Evolutionary conservation across 495 filamentous ascomycete genomes (phyloP).

Genomic region (Glonium stellatum): DNA sequence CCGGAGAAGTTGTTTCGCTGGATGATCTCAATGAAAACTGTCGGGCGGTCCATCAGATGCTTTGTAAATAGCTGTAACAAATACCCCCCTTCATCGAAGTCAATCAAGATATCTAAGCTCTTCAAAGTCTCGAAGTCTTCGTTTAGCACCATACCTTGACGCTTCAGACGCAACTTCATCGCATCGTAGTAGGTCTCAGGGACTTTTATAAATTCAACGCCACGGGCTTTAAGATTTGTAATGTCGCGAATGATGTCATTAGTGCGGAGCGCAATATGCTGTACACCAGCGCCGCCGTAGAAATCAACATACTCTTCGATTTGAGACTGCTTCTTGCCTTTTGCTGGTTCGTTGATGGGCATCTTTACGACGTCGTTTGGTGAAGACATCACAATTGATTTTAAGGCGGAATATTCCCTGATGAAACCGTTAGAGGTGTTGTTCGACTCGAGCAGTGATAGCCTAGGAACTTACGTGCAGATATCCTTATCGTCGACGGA

Average conservation of each 20-base stretch:
- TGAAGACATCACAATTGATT: constrained; percentile 79
- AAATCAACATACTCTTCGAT: constrained; percentile 91
- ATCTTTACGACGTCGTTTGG: constrained; percentile 82
- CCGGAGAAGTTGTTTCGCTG: constrained; percentile 79
- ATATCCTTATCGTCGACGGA: constrained; percentile 81
- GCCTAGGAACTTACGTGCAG: constrained; percentile 46
- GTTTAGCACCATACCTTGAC: constrained; percentile 47
- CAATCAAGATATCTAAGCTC: constrained; percentile 73
- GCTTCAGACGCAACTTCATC: constrained; percentile 59
- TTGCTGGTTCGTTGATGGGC: constrained; percentile 93
- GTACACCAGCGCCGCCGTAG: constrained; percentile 77
- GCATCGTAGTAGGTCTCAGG: constrained; percentile 76
- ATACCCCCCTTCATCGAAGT: constrained; percentile 87
- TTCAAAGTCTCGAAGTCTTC: constrained; percentile 72
- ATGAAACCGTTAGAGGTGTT: neutral
- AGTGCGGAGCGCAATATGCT: constrained; percentile 84
- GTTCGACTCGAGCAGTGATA: neutral
- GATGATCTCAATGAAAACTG: constrained; percentile 92
- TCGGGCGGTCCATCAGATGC: constrained; percentile 86
- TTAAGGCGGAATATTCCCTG: constrained; percentile 71
- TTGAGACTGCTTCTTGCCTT: constrained; percentile 76
- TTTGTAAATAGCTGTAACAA: constrained; percentile 65
- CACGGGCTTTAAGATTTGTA: constrained; percentile 62
- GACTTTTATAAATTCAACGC: constrained; percentile 83
- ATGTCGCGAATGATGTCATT: constrained; percentile 70